Evolutionary conservation across 192 early-diverging fungal species (phyloP).

Genomic region (Entomortierella lignicola): DNA sequence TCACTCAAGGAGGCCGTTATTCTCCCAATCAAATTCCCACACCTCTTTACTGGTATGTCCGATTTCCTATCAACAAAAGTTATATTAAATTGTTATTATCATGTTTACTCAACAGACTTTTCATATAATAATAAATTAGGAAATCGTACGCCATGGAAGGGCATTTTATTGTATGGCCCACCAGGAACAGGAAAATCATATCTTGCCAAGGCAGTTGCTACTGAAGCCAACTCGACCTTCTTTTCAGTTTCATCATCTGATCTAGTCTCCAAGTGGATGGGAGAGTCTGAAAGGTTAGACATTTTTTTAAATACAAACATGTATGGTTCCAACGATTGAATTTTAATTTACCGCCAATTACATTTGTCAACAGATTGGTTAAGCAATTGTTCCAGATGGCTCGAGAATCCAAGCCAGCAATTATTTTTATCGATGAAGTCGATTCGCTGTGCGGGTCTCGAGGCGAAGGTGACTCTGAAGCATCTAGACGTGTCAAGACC

Average conservation of each 20-base stretch:
- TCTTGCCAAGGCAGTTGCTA: constrained; percentile 97
- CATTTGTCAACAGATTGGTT: constrained; percentile 70
- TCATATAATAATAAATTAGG: constrained; percentile 40
- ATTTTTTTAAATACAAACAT: not conserved
- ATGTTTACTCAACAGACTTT: not conserved
- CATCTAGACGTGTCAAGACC: constrained; percentile 94
- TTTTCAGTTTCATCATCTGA: constrained; percentile 98
- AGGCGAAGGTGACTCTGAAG: constrained; percentile 98
- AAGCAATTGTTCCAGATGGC: constrained; percentile 96
- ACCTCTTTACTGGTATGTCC: constrained; percentile 86
- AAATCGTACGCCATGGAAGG: constrained; percentile 96
- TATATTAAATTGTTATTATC: too few species aligned
- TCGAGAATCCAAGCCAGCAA: constrained; percentile 91
- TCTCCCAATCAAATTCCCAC: constrained; percentile 96
- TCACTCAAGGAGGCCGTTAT: constrained; percentile 99
- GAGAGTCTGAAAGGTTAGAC: constrained; percentile 88
- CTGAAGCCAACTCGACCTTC: constrained; percentile 96
- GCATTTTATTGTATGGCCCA: constrained; percentile 96
- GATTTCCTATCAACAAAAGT: too few species aligned
- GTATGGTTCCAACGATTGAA: too few species aligned
- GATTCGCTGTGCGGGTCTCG: constrained; percentile 95
- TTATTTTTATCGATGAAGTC: constrained; percentile 99
- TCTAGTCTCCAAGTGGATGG: constrained; percentile 99
- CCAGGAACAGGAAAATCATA: constrained; percentile 99
- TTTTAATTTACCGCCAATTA: not conserved